These are phyloP conservation scores for Dendrocalamus latiflorus DNA, from an alignment of 202 grass and related monocot genomes.

Conservation along the genomic window DNA sequence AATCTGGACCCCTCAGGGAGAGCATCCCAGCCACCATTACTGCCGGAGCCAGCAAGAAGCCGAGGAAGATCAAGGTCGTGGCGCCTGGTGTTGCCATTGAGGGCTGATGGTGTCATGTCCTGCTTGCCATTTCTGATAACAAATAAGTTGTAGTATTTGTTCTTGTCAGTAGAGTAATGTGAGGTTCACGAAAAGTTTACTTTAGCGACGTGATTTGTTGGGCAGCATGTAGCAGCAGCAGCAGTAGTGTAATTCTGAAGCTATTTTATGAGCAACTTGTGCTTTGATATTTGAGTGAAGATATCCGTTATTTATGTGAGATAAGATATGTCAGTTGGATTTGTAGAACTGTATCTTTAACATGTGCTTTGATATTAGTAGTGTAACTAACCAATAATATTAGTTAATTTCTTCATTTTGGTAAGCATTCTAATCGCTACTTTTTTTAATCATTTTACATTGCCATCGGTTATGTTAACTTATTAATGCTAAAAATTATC, in stretches of 20 bases:
- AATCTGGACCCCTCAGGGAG: slow-evolving; percentile 68
- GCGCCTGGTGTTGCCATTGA: slow-evolving; percentile 36
- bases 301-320: neutral
- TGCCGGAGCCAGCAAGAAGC: slow-evolving; percentile 32
- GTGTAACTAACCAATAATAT: too few species aligned
- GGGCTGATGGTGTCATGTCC: slow-evolving; percentile 12
- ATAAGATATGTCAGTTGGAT: neutral
- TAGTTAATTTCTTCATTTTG: too few species aligned
- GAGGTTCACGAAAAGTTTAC: neutral
- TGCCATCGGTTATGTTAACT: too few species aligned
- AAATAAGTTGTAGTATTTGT: neutral
- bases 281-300: neutral
- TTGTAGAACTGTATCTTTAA: too few species aligned
- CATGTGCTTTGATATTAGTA: neutral
- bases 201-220: neutral
- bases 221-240: neutral
- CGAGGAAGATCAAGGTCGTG: slow-evolving; percentile 33
- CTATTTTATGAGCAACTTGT: neutral
- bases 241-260: neutral
- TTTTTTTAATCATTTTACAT: too few species aligned
- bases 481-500: too few species aligned
- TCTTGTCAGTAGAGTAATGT: neutral
- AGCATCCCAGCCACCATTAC: slow-evolving; percentile 31
- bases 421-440: too few species aligned
- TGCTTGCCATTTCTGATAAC: slow-evolving; percentile 2